Percentiles rank a stretch among this genome's conserved stretches.
phyloP scores from a whole-genome alignment of 73 alveolate genomes.

The Blepharisma japonicum region DNA sequence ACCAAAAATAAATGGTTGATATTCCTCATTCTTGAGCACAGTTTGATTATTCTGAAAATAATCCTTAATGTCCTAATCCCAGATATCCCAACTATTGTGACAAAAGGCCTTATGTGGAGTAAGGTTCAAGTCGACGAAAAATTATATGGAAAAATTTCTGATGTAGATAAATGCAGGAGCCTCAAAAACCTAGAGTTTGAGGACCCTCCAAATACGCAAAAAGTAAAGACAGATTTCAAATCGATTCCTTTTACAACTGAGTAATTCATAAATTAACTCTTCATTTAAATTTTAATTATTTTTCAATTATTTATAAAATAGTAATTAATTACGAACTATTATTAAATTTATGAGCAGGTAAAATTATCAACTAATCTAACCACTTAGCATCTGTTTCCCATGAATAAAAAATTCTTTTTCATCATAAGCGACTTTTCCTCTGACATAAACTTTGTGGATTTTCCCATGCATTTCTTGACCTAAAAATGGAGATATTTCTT shows the following conservation, averaged over 20 bases:
- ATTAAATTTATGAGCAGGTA: too few species aligned
- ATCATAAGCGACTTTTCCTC: constrained; percentile 23
- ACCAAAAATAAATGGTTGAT: background rate
- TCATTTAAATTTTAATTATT: too few species aligned
- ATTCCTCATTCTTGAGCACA: background rate
- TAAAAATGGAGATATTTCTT: background rate
- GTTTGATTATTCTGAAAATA: background rate
- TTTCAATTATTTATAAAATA: too few species aligned
- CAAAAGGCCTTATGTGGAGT: constrained; percentile 1
- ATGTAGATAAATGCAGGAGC: constrained; percentile 2
- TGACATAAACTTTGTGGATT: constrained; percentile 2
- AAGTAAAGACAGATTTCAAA: too few species aligned
- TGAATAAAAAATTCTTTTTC: background rate
- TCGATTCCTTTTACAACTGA: too few species aligned
- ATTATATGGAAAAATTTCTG: background rate
- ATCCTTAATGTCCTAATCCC: background rate
- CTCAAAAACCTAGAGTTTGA: too few species aligned
- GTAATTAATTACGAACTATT: too few species aligned
- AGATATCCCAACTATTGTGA: background rate
- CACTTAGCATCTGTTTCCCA: background rate
- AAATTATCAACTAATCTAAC: too few species aligned
- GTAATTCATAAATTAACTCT: too few species aligned
- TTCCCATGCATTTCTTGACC: constrained; percentile 9
- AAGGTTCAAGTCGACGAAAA: background rate
- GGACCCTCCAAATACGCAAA: too few species aligned